phyloP scores from a whole-genome alignment of 2,329 filamentous ascomycete species.

The Macrophomina phaseolina region DNA sequence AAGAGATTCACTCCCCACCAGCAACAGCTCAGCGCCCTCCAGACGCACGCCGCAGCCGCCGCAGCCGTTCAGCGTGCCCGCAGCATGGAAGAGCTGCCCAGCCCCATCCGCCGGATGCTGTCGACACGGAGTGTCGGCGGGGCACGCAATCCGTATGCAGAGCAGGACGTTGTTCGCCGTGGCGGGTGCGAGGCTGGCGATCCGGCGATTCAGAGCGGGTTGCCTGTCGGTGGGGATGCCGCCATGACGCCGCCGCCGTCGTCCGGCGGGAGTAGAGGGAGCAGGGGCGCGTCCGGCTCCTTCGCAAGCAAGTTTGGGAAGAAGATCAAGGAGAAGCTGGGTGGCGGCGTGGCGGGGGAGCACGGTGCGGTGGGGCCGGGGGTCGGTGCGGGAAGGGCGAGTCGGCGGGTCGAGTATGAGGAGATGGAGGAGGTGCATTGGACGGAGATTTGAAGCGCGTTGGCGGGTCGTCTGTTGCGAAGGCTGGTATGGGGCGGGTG shows the following conservation, averaged over 20 bases:
- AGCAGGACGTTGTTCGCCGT: background rate
- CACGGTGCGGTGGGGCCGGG: background rate
- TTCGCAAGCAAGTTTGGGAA: conserved; percentile 10
- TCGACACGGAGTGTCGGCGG: conserved; percentile 16
- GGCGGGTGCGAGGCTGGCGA: background rate
- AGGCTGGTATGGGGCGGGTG: too few species aligned
- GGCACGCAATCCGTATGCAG: background rate
- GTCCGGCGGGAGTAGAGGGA: background rate
- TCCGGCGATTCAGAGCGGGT: background rate
- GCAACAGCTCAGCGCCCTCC: background rate
- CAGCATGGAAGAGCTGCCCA: conserved; percentile 20
- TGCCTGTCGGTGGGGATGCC: background rate
- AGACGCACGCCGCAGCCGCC: background rate
- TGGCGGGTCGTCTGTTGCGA: too few species aligned
- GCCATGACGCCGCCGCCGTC: background rate
- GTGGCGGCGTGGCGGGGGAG: background rate
- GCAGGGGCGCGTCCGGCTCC: background rate
- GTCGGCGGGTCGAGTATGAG: conserved; percentile 12
- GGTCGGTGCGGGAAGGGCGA: background rate
- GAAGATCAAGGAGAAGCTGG: conserved; percentile 21
- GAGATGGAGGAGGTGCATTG: conserved; percentile 27
- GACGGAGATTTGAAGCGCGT: conserved; percentile 21
- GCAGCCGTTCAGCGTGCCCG: conserved; percentile 2
- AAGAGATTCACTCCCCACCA: too few species aligned
- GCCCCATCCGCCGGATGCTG: conserved; percentile 9